Evolutionary conservation across 225 moss, liverwort and hornwort genomes (phyloP).

Genomic region (Polytrichum formosum): DNA sequence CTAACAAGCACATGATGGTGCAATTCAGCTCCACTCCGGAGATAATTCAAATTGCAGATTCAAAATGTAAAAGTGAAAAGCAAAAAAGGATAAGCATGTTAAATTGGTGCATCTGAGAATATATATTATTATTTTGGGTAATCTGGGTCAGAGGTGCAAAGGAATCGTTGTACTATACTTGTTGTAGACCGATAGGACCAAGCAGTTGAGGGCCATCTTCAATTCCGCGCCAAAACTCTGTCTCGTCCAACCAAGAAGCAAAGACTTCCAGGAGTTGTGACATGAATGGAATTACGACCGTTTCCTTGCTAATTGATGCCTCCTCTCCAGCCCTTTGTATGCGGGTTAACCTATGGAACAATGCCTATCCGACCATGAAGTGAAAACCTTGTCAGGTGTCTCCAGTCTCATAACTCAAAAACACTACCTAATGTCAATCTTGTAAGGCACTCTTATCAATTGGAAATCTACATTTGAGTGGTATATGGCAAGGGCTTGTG

Average conservation of each 20-base stretch:
- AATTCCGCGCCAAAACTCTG: conserved; percentile 62
- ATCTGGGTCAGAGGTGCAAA: background rate
- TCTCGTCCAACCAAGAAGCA: conserved; percentile 52
- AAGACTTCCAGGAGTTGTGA: conserved; percentile 67
- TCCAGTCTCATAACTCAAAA: too few species aligned
- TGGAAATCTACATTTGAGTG: too few species aligned
- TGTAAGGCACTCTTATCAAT: too few species aligned
- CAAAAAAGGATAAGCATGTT: background rate
- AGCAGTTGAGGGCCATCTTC: conserved; percentile 71
- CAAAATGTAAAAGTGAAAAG: background rate
- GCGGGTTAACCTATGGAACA: conserved; percentile 59
- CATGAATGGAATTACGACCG: conserved; percentile 46
- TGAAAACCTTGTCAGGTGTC: too few species aligned
- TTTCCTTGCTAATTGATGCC: conserved; percentile 39
- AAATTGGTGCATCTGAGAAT: background rate
- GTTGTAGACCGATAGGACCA: conserved; percentile 69
- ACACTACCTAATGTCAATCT: too few species aligned
- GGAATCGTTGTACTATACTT: conserved; percentile 31
- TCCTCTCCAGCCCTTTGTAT: conserved; percentile 48
- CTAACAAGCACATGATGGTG: conserved; percentile 37
- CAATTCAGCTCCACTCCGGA: conserved; percentile 10
- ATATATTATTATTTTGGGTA: background rate
- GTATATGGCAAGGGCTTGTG: too few species aligned
- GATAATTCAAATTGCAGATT: background rate
- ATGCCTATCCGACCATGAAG: conserved; percentile 14